Evolutionary conservation across 2,329 filamentous ascomycete species (phyloP), one percentile per base, ranked within the genome.

Genomic region (Sporothrix schenckii): DNA sequence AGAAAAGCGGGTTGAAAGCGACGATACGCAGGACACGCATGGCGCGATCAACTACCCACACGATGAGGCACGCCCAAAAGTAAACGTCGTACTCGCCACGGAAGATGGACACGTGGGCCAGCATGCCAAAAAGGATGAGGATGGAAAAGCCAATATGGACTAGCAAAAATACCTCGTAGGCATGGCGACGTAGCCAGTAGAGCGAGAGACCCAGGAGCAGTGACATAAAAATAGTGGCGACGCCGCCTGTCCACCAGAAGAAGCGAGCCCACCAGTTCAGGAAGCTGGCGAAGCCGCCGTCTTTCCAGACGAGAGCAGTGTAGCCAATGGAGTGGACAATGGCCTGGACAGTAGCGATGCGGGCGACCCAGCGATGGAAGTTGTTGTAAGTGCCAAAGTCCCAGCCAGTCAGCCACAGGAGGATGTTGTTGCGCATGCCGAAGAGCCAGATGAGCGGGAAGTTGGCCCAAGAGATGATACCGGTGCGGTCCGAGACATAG

Each of bases 341-440:
- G 1, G 88, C 89, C 73, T 91, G 84, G 0, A 88, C 70, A 0
- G 88, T 89, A 6, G 88, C 83, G 2, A 90, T 81, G 21, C 89
- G 82, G 0, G 90, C 89, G 3, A 89, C 82, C 82, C 88, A 89
- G 0, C 89, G 86, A 77, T 92, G 90, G 68, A 91, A 91, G 53
- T 87, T 83, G 73, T 87, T 91, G 75, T 88, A 91, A 0, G 87
- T 88, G 1, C 84, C 83, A 76, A 89, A 91, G 13, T 86, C 87
- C 89, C 89, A 92, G 0, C 89, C 89, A 0, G 90, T 91, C 0
- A 88, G 76, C 87, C 87, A 90, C 69, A 91, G 80, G 19, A 91
- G 82, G 0, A 88, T 75, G 67, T 92, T 91, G 72, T 92, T 92
- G 11, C 90, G 82, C 76, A 87, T 86, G 0, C 86, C 87, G 73